These are phyloP conservation scores for Zelonia costaricensis DNA, from an alignment of 208 protist species.

Conservation along the genomic window DNA sequence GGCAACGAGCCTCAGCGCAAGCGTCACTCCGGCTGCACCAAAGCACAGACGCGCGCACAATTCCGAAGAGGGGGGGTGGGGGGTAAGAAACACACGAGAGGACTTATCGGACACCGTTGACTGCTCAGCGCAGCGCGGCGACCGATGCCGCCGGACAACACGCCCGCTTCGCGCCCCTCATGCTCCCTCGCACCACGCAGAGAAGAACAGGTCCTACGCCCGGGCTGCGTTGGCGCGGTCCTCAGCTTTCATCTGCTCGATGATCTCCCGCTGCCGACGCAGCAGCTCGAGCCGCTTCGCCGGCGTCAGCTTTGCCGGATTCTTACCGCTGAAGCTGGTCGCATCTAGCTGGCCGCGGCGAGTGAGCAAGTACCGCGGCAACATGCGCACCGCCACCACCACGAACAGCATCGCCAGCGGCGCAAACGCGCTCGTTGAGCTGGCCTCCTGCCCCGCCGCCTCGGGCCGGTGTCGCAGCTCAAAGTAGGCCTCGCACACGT, in stretches of 20 bases:
- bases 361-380: conserved; percentile 41
- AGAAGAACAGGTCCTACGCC: too few species aligned
- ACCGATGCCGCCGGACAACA: too few species aligned
- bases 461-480: conserved; percentile 21
- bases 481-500: conserved; percentile 33
- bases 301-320: conserved; percentile 25
- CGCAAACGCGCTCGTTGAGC: background rate
- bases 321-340: conserved; percentile 19
- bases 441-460: background rate
- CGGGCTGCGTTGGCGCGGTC: conserved; percentile 22
- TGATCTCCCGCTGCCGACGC: conserved; percentile 50
- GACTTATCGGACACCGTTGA: too few species aligned
- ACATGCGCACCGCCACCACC: conserved; percentile 31
- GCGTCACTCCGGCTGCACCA: too few species aligned
- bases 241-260: conserved; percentile 69
- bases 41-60: too few species aligned
- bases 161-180: too few species aligned
- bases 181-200: too few species aligned
- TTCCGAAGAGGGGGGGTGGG: too few species aligned
- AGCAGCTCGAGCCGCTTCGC: conserved; percentile 38
- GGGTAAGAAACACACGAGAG: too few species aligned
- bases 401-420: conserved; percentile 39
- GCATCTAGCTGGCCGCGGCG: conserved; percentile 29
- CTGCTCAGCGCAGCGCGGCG: too few species aligned
- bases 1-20: too few species aligned